Percentiles rank a stretch among this genome's conserved stretches.
Evolutionary conservation across 202 grass and related monocot species (phyloP).

Genomic region (Carex sylvatica): DNA sequence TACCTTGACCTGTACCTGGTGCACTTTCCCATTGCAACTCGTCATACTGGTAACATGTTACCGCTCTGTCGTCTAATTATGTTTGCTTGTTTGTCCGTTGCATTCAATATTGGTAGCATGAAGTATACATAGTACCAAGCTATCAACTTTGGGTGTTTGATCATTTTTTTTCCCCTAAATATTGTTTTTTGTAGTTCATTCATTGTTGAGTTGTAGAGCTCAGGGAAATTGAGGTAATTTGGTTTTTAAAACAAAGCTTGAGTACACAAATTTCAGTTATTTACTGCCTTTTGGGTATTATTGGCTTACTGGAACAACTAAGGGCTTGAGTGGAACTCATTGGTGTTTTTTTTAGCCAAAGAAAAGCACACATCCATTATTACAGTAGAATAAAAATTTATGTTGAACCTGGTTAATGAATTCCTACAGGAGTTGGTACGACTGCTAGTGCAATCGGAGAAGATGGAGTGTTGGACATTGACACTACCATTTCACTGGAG

Average conservation of each 20-base stretch:
- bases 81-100: neutral
- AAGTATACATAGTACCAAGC: neutral
- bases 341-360: neutral
- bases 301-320: neutral
- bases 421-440: constrained; percentile 59
- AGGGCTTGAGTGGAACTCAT: neutral
- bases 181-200: neutral
- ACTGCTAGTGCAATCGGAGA: constrained; percentile 71
- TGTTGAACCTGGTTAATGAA: neutral
- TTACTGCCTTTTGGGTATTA: neutral
- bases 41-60: constrained; percentile 59
- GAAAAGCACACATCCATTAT: neutral
- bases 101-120: neutral
- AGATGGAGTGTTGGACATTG: constrained; percentile 90
- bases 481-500: constrained; percentile 83
- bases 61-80: neutral
- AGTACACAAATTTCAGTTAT: neutral
- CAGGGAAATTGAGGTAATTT: constrained; percentile 5
- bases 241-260: constrained; percentile 4
- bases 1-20: constrained; percentile 90
- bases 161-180: neutral
- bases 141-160: neutral
- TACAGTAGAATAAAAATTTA: neutral
- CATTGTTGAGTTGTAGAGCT: neutral
- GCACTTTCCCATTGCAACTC: constrained; percentile 83